Percentiles rank a stretch among this genome's conserved stretches.
Conservation (phyloP, 2,329 filamentous ascomycete genomes). For the Podosphaera fusca region DNA sequence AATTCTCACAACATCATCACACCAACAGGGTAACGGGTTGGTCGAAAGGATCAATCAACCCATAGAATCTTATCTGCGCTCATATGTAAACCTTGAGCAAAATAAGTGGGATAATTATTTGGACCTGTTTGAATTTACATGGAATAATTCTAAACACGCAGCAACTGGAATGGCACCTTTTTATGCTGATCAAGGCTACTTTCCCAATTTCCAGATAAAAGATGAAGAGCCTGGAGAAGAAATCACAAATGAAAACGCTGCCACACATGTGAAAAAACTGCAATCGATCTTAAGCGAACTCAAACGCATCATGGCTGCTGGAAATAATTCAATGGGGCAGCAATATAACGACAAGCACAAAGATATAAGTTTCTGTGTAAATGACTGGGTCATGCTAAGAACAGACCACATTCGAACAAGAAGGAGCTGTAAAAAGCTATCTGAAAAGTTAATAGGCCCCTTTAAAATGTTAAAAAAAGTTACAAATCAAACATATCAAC, state of each 20-base stretch:
- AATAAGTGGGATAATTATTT: slow-evolving; percentile 3
- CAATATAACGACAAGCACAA: neutral
- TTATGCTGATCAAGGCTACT: neutral
- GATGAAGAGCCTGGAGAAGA: neutral
- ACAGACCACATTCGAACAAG: neutral
- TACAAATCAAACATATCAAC: neutral
- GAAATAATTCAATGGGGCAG: neutral
- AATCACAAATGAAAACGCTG: neutral
- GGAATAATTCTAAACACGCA: neutral
- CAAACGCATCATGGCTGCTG: neutral
- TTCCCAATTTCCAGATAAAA: neutral
- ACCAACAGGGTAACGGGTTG: neutral
- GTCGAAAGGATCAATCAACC: slow-evolving; percentile 1
- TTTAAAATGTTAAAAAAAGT: neutral
- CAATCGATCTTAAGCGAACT: neutral
- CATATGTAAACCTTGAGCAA: slow-evolving; percentile 4
- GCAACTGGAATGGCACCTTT: neutral
- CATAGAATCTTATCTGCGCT: slow-evolving; percentile 1
- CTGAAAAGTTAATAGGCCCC: neutral
- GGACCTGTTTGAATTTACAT: neutral
- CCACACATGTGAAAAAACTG: neutral
- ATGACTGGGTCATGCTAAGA: neutral
- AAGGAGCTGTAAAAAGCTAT: neutral
- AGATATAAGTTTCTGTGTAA: neutral
- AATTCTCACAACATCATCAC: neutral